Evolutionary conservation across 1,139 yeast genomes (phyloP), one percentile per base, ranked within the genome.

Genomic region (Geotrichum fermentans): DNA sequence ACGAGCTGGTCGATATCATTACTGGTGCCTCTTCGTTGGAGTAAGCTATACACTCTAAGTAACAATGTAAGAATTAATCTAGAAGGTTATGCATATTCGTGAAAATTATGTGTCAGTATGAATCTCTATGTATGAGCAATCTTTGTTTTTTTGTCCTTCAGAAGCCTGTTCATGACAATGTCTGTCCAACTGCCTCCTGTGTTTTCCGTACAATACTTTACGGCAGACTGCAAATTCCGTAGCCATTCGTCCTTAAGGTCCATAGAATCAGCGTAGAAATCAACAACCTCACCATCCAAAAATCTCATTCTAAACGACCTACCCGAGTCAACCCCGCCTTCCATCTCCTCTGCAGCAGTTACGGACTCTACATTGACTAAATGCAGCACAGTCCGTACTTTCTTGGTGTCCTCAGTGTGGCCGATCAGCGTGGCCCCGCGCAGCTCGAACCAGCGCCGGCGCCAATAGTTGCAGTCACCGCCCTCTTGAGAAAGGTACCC

Each of bases 21-120:
- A 92, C 98, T 67, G 98, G 98, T 88, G 98, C 97, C 68, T 87
- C 97, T 58, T 88, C 97, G 56, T 83, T 92, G 77, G 96, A 86
- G 76, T 92, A 85, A 68, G 43, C 41, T 43, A 16, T 32, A 7
- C 17, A n/a, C 13, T 22, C 17, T 37, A 26, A 16, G 13, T n/a
- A 38, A 18, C 30, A 38, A 38, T 38, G 33, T 38, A 38, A 38
- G 14, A 38, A 26, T 26, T 26, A 24, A 38, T 38, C 32, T 16
- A 38, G 32, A 26, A 38, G 21, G 33, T 26, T 33, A 24, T 22
- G 28, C 29, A 32, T 14, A 20, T 6, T 36, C 28, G 28, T 24
- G 6, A 24, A 24, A 24, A 6, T 24, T 6, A 24, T 6, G 8
- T 24, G 28, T 24, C n/a, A n/a, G n/a, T n/a, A n/a, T n/a, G n/a